Percentiles rank a stretch among this genome's conserved stretches.
phyloP scores from a whole-genome alignment of 306 rosid species.

The Begonia loranthoides region DNA sequence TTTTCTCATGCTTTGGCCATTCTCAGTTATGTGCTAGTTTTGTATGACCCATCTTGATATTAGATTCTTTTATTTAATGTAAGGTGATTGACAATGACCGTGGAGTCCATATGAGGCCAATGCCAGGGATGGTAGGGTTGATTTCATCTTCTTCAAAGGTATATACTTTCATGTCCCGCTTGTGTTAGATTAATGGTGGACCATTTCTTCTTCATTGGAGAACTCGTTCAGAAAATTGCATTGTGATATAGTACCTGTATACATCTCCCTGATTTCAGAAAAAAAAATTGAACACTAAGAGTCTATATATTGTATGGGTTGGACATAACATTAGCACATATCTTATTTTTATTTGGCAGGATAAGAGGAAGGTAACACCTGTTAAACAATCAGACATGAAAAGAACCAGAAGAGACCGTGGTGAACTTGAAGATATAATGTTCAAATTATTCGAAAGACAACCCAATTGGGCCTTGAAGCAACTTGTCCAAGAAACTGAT shows the following conservation, averaged over 20 bases:
- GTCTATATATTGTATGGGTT: background rate
- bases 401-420: constrained; percentile 96
- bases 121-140: constrained; percentile 96
- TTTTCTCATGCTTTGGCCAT: background rate
- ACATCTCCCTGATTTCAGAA: too few relatives aligned
- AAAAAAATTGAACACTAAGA: too few relatives aligned
- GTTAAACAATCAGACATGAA: constrained; percentile 81
- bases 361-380: constrained; percentile 72
- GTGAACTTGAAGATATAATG: constrained; percentile 93
- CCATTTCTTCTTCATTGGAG: too few relatives aligned
- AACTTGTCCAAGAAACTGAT: constrained; percentile 96
- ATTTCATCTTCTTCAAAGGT: constrained; percentile 80
- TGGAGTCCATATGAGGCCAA: constrained; percentile 92
- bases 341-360: constrained; percentile 30
- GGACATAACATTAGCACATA: background rate
- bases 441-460: constrained; percentile 95
- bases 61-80: constrained; percentile 13
- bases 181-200: too few relatives aligned
- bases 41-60: too few relatives aligned
- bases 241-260: too few relatives aligned
- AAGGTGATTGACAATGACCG: constrained; percentile 89
- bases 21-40: too few relatives aligned
- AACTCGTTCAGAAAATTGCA: too few relatives aligned
- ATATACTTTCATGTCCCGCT: constrained; percentile 12
- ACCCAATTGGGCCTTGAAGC: constrained; percentile 98